Conservation (phyloP, 1,284 basidiomycete genomes). For the Wallemia mellicola region DNA sequence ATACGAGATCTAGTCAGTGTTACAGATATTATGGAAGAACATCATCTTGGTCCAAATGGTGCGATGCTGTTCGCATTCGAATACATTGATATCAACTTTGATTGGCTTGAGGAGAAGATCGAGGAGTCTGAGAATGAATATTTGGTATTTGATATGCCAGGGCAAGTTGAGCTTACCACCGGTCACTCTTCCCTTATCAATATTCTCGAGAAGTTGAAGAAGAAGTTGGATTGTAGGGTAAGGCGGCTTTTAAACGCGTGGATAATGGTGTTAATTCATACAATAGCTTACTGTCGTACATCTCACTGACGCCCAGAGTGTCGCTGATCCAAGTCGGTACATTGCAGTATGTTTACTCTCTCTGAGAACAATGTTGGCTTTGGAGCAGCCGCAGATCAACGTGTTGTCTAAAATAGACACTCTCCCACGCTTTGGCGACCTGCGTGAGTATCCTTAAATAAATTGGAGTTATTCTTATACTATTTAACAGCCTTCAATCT, state of each 20-base stretch:
- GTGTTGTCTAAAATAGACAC: slow-evolving; percentile 89
- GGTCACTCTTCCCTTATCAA: slow-evolving; percentile 68
- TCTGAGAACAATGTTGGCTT: slow-evolving; percentile 83
- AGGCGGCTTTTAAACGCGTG: slow-evolving; percentile 19
- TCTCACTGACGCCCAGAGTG: slow-evolving; percentile 82
- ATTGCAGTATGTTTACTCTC: slow-evolving; percentile 73
- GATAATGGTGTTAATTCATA: background rate
- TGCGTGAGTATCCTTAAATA: slow-evolving; percentile 25
- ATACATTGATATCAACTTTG: slow-evolving; percentile 77
- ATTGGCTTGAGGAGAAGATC: slow-evolving; percentile 57
- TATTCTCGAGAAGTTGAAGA: slow-evolving; percentile 34
- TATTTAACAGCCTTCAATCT: slow-evolving; percentile 59
- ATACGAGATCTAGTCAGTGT: slow-evolving; percentile 67
- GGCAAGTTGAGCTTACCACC: slow-evolving; percentile 90
- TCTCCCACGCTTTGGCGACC: slow-evolving; percentile 52
- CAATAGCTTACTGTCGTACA: slow-evolving; percentile 68
- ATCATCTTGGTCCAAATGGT: slow-evolving; percentile 76
- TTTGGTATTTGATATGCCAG: slow-evolving; percentile 82
- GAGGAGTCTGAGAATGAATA: slow-evolving; percentile 32
- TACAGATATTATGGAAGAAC: slow-evolving; percentile 57
- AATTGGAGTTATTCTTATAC: background rate
- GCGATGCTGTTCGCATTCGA: slow-evolving; percentile 94
- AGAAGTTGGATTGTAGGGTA: slow-evolving; percentile 57
- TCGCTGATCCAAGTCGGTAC: slow-evolving; percentile 85
- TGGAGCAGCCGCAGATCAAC: slow-evolving; percentile 90